A percentile compares a stretch with the other conserved stretches of the same genome.
Evolutionary conservation across 1,139 yeast genomes (phyloP).

Genomic region (Barnettozyma hawaiiensis): DNA sequence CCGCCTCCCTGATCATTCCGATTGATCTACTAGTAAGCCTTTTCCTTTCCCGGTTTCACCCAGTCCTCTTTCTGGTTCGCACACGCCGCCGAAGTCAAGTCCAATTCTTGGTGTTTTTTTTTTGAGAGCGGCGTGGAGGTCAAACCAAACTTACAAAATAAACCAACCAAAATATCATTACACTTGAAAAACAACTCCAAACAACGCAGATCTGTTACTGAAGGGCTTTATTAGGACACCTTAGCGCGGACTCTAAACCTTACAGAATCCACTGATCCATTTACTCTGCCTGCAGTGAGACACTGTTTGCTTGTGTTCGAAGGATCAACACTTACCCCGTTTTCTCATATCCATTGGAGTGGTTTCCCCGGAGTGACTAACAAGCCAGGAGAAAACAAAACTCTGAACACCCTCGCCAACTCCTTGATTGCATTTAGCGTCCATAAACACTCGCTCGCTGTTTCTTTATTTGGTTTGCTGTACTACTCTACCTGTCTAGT

Average conservation of each 20-base stretch:
- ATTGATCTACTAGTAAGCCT: no score
- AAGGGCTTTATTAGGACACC: background rate
- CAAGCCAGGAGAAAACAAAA: background rate
- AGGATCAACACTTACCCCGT: background rate
- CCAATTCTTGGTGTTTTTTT: constrained; percentile 4
- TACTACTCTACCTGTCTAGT: no score
- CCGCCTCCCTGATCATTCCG: no score
- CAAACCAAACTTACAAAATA: background rate
- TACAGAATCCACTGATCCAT: background rate
- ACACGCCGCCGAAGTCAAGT: constrained; percentile 7
- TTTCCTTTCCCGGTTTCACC: background rate
- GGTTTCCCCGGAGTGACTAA: background rate
- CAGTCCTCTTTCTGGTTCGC: background rate
- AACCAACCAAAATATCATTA: background rate
- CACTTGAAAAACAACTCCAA: background rate
- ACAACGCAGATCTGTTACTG: background rate
- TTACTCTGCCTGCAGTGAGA: background rate
- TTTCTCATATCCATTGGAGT: background rate
- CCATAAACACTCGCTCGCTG: background rate
- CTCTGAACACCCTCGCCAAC: background rate
- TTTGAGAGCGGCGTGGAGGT: background rate
- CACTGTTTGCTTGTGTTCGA: background rate
- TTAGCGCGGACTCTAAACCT: background rate
- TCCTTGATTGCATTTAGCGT: background rate
- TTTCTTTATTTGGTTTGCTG: background rate